Conservation (phyloP, 2,329 filamentous ascomycete species). For the Magnaporthiopsis rhizophila region DNA sequence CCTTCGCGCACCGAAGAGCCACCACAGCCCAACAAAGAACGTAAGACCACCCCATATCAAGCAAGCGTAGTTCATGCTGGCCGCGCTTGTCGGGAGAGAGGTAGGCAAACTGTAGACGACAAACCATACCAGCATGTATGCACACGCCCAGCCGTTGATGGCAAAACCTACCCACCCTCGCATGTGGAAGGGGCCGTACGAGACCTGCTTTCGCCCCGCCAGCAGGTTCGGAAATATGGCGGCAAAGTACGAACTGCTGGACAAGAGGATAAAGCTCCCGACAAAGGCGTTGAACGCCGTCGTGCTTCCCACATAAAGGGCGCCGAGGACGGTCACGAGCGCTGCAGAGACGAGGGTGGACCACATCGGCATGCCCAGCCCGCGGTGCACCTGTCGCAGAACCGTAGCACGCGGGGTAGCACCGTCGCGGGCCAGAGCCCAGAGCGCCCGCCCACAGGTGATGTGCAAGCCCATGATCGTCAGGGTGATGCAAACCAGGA, state of each 20-base stretch:
- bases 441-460: conserved; percentile 22
- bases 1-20: conserved; percentile 19
- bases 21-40: conserved; percentile 30
- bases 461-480: conserved; percentile 22
- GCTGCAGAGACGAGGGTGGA: conserved; percentile 41
- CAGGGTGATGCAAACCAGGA: conserved; percentile 28
- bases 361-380: conserved; percentile 27
- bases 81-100: conserved; percentile 29
- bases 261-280: conserved; percentile 34
- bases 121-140: conserved; percentile 49
- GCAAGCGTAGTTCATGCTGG: conserved; percentile 41
- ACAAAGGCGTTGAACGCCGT: conserved; percentile 63
- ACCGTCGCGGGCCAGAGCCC: conserved; percentile 9
- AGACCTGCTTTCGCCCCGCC: conserved; percentile 33
- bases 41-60: conserved; percentile 36
- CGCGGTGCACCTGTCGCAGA: conserved; percentile 22
- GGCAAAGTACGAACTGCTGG: conserved; percentile 48
- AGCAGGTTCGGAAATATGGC: conserved; percentile 53
- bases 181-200: conserved; percentile 49
- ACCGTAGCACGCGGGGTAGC: conserved; percentile 13
- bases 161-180: conserved; percentile 27
- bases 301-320: conserved; percentile 57
- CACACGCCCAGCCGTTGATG: conserved; percentile 38
- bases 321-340: conserved; percentile 45
- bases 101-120: conserved; percentile 54